phyloP scores from a whole-genome alignment of 306 rosid genomes.

The Cicer yamashitae region DNA sequence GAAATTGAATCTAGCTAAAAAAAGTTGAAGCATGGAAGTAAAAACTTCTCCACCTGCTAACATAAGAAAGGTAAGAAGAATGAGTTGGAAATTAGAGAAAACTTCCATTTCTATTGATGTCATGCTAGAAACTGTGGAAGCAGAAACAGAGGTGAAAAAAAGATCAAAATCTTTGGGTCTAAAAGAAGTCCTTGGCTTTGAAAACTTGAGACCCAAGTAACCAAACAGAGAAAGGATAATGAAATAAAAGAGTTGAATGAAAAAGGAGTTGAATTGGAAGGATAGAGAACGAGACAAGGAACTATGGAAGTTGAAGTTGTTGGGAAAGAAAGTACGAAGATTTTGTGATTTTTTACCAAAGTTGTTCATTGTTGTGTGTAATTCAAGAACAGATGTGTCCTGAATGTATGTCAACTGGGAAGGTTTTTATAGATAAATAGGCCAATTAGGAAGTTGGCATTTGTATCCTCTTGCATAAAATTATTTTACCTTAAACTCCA shows the following conservation, averaged over 20 bases:
- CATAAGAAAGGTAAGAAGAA: slow-evolving; percentile 59
- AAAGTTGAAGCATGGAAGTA: slow-evolving; percentile 60
- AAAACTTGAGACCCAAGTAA: slow-evolving; percentile 54
- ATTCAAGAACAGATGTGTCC: neutral
- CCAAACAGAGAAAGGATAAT: slow-evolving; percentile 55
- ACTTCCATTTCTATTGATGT: slow-evolving; percentile 67
- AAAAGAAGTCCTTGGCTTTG: slow-evolving; percentile 46
- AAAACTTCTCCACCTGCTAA: slow-evolving; percentile 71
- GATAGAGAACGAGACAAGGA: neutral
- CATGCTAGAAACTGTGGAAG: slow-evolving; percentile 80
- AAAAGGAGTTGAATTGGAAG: slow-evolving; percentile 35
- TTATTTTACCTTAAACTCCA: no score
- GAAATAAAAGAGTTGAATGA: slow-evolving; percentile 52
- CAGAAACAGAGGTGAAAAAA: slow-evolving; percentile 78
- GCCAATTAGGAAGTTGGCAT: neutral
- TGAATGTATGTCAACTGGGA: neutral
- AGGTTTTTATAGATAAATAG: slow-evolving; percentile 31
- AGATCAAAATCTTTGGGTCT: slow-evolving; percentile 50
- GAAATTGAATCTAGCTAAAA: slow-evolving; percentile 17
- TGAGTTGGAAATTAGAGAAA: slow-evolving; percentile 48
- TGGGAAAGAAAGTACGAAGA: neutral
- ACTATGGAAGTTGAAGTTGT: neutral
- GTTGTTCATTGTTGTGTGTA: neutral
- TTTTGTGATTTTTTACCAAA: neutral
- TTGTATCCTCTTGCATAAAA: no score